Conservation (phyloP, 306 rosid genomes). For the Rosa lucieae region DNA sequence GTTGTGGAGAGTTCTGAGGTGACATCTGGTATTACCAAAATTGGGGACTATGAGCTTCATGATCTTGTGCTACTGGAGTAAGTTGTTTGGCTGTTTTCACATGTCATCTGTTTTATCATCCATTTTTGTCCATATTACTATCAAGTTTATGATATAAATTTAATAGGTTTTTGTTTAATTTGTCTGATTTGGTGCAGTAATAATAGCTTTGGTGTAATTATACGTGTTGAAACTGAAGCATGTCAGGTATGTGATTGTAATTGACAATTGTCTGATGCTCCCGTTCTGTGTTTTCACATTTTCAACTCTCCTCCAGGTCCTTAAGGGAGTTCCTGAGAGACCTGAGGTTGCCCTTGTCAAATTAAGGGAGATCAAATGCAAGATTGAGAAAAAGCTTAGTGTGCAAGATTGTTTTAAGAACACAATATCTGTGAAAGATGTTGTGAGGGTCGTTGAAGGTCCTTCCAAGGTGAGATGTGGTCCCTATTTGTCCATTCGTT, state of each 20-base stretch:
- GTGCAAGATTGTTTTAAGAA: constrained; percentile 82
- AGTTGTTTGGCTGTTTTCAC: constrained; percentile 27
- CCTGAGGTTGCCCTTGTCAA: constrained; percentile 82
- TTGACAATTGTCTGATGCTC: not conserved
- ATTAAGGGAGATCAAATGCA: constrained; percentile 87
- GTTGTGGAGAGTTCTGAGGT: constrained; percentile 99
- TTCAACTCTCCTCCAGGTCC: constrained; percentile 58
- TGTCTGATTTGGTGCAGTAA: constrained; percentile 63
- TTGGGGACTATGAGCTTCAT: constrained; percentile 95
- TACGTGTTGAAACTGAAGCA: constrained; percentile 97
- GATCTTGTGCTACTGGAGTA: constrained; percentile 97
- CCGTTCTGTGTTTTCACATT: constrained; percentile 15
- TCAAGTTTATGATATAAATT: constrained; percentile 12
- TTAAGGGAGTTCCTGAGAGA: constrained; percentile 90
- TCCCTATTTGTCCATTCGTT: constrained; percentile 27
- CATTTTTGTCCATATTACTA: constrained; percentile 1
- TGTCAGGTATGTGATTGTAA: constrained; percentile 62
- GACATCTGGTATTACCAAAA: constrained; percentile 84
- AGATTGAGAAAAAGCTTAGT: constrained; percentile 76
- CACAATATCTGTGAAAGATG: constrained; percentile 75
- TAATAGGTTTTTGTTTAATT: not conserved
- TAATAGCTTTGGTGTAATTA: constrained; percentile 85
- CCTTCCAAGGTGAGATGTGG: constrained; percentile 78
- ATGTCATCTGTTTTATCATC: not conserved
- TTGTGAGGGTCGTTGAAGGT: constrained; percentile 86